Conservation (phyloP, 768 basidiomycete species). For the Collybia mongolica region DNA sequence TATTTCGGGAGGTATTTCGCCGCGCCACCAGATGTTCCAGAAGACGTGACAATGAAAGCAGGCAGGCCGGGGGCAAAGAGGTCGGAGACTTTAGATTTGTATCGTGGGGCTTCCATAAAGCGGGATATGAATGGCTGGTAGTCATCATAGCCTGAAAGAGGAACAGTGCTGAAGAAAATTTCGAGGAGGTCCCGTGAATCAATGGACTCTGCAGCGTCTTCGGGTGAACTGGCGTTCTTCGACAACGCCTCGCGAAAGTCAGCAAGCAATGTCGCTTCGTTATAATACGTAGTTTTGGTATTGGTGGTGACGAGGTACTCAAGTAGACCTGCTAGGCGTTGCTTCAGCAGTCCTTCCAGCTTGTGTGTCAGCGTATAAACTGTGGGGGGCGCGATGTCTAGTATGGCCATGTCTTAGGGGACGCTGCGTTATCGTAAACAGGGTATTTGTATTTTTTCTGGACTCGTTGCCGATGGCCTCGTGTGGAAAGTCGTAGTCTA, state of each 20-base stretch:
- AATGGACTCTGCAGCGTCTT: neutral
- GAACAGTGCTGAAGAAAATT: neutral
- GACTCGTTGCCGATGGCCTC: no score
- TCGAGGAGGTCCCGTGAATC: neutral
- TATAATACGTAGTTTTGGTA: neutral
- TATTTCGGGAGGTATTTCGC: conserved; percentile 16
- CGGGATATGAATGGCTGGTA: conserved; percentile 8
- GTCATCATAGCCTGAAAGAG: conserved; percentile 8
- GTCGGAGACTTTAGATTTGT: conserved; percentile 5
- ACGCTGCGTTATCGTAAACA: no score
- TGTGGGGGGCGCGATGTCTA: neutral
- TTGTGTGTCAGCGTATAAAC: neutral
- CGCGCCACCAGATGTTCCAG: conserved; percentile 13
- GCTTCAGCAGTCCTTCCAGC: neutral
- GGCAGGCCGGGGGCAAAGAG: conserved; percentile 16
- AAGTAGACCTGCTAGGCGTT: neutral
- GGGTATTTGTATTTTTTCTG: neutral
- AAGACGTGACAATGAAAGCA: conserved; percentile 11
- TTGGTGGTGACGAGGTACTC: conserved; percentile 2
- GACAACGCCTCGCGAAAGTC: conserved; percentile 2
- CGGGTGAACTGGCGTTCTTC: neutral
- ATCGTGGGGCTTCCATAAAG: conserved; percentile 3
- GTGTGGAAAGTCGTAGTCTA: no score
- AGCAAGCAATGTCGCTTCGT: conserved; percentile 1
- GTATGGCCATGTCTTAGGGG: neutral